Conservation (phyloP, 2,329 filamentous ascomycete species). For the Aspergillus bombycis region DNA sequence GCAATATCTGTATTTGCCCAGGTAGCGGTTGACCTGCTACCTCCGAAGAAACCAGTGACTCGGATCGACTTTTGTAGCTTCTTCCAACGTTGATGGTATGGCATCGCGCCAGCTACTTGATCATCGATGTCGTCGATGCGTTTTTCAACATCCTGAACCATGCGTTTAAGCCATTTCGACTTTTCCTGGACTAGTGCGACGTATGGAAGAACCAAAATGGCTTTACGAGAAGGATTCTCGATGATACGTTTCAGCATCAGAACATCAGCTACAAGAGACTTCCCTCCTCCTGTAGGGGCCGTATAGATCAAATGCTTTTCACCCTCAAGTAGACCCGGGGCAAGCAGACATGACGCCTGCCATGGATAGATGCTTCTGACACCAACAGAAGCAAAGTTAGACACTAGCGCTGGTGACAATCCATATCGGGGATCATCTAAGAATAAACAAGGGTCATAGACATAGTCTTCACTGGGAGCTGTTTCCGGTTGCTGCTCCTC, state of each 20-base stretch:
- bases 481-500: conserved; percentile 45
- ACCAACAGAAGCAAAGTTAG: conserved; percentile 68
- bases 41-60: conserved; percentile 75
- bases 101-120: conserved; percentile 36
- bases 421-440: conserved; percentile 67
- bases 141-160: conserved; percentile 63
- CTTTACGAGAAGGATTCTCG: conserved; percentile 66
- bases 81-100: conserved; percentile 56
- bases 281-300: conserved; percentile 76
- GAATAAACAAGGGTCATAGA: conserved; percentile 54
- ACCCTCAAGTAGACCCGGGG: conserved; percentile 66
- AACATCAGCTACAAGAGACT: conserved; percentile 73
- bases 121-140: conserved; percentile 36
- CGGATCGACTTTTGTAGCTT: conserved; percentile 63
- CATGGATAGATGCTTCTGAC: conserved; percentile 76
- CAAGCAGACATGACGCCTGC: conserved; percentile 74
- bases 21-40: conserved; percentile 66
- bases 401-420: conserved; percentile 62
- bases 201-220: conserved; percentile 74
- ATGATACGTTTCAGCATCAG: conserved; percentile 73
- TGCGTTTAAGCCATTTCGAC: conserved; percentile 69
- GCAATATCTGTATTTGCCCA: conserved; percentile 79
- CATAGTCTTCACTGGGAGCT: conserved; percentile 51
- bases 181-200: conserved; percentile 82
- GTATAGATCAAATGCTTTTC: conserved; percentile 75